Conservation (phyloP, 2,329 filamentous ascomycete species). For the Sporothrix phasma region DNA sequence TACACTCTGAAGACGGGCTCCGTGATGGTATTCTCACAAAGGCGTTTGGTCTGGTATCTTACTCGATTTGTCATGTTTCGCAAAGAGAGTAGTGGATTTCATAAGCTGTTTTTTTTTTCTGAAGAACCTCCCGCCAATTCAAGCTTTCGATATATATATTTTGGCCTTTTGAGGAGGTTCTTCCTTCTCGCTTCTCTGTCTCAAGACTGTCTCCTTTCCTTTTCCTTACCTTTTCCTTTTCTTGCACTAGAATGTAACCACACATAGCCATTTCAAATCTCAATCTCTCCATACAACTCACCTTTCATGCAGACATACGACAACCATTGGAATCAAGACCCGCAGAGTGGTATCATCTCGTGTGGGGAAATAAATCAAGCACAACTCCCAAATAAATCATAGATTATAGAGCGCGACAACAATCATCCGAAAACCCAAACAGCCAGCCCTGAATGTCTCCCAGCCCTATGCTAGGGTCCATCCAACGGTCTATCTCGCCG, state of each 20-base stretch:
- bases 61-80: too few relatives aligned
- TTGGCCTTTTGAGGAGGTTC: background rate
- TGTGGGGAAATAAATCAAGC: background rate
- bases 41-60: too few relatives aligned
- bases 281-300: background rate
- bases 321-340: background rate
- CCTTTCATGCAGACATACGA: too few relatives aligned
- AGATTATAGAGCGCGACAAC: background rate
- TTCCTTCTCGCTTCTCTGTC: background rate
- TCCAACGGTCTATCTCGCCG: constrained; percentile 6
- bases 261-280: background rate
- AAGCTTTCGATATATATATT: background rate
- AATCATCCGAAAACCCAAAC: background rate
- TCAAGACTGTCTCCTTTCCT: background rate
- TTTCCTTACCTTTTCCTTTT: background rate
- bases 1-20: too few relatives aligned
- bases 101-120: background rate
- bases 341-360: background rate
- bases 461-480: constrained; percentile 4
- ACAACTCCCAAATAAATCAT: background rate
- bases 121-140: background rate
- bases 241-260: background rate
- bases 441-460: constrained; percentile 6
- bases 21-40: too few relatives aligned
- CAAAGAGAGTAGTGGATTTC: too few relatives aligned